Evolutionary conservation across 495 filamentous ascomycete species (phyloP).

Genomic region (Alectoria sarmentosa): DNA sequence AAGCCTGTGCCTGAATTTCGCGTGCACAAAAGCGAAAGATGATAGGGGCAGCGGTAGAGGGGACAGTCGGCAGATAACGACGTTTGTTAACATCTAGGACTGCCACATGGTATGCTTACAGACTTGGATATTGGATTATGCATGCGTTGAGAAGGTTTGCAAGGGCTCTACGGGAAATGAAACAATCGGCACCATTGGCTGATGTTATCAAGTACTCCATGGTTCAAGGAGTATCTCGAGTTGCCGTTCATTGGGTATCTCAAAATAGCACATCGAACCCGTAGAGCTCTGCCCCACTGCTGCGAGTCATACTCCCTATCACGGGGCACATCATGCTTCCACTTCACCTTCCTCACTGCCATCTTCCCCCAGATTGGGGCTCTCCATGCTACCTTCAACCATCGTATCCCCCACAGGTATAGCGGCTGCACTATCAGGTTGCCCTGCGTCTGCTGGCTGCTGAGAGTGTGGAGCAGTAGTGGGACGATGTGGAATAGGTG

Average conservation of each 20-base stretch:
- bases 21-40: too few relatives aligned
- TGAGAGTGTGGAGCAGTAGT: background rate
- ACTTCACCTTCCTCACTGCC: constrained; percentile 26
- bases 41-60: background rate
- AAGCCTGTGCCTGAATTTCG: background rate
- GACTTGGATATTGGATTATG: background rate
- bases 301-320: background rate
- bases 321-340: constrained; percentile 15
- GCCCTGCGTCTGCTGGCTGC: background rate
- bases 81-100: background rate
- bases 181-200: background rate
- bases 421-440: background rate
- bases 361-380: constrained; percentile 19
- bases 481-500: background rate
- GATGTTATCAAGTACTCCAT: too few relatives aligned
- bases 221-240: background rate
- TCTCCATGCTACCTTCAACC: constrained; percentile 13
- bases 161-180: too few relatives aligned
- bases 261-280: background rate
- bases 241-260: background rate
- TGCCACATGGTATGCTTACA: too few relatives aligned
- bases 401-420: background rate
- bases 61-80: background rate
- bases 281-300: background rate
- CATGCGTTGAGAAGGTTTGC: too few relatives aligned